A percentile compares a stretch with the other conserved stretches of the same genome.
phyloP scores from a whole-genome alignment of 495 filamentous ascomycete species.

The Talaromyces adpressus region DNA sequence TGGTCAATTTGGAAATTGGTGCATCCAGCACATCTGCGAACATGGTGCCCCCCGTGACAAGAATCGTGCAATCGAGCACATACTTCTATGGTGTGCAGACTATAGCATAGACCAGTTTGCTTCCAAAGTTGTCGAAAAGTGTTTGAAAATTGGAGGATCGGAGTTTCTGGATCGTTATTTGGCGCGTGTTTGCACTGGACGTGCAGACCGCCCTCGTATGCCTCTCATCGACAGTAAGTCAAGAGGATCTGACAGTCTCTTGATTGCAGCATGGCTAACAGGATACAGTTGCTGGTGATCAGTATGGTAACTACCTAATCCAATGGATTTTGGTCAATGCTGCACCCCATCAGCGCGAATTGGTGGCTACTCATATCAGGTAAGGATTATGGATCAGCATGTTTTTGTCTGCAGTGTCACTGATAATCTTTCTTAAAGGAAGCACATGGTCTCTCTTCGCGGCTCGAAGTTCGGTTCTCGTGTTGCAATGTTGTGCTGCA shows the following conservation, averaged over 20 bases:
- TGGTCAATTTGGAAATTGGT: slow-evolving; percentile 99
- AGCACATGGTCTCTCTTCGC: slow-evolving; percentile 98
- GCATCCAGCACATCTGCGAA: slow-evolving; percentile 98
- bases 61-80: slow-evolving; percentile 88
- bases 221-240: slow-evolving; percentile 87
- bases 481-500: slow-evolving; percentile 97
- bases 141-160: slow-evolving; percentile 87
- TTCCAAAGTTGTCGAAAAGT: slow-evolving; percentile 98
- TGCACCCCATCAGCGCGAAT: slow-evolving; percentile 77
- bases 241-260: neutral
- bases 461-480: slow-evolving; percentile 98
- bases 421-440: slow-evolving; percentile 36
- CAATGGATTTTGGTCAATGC: slow-evolving; percentile 93
- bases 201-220: slow-evolving; percentile 85
- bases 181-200: slow-evolving; percentile 85
- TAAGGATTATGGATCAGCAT: slow-evolving; percentile 18
- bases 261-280: neutral
- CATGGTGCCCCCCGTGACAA: slow-evolving; percentile 89
- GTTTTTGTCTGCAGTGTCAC: slow-evolving; percentile 3
- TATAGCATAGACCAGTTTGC: slow-evolving; percentile 99
- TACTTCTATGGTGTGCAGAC: slow-evolving; percentile 83
- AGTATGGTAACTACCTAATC: slow-evolving; percentile 97
- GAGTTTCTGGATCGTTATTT: slow-evolving; percentile 94
- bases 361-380: slow-evolving; percentile 89
- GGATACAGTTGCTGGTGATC: slow-evolving; percentile 75